Conservation (phyloP, 1,139 yeast genomes). For the Starmera stellimalicola region DNA sequence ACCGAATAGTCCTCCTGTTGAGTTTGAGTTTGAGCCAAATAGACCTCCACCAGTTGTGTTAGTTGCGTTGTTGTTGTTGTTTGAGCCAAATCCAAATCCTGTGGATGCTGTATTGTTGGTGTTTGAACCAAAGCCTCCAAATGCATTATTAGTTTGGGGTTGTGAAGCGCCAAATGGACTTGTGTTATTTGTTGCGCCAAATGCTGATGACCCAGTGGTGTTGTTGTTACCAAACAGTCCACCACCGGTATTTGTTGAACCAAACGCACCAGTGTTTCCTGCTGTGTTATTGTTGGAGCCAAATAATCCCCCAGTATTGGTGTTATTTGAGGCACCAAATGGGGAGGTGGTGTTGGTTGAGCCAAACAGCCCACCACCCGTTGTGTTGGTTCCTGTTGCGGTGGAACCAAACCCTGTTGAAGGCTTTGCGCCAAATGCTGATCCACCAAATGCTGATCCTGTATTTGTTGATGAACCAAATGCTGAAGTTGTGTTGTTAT, state of each 20-base stretch:
- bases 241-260: constrained; percentile 7
- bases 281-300: constrained; percentile 1
- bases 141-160: constrained; percentile 7
- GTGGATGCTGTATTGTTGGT: constrained; percentile 6
- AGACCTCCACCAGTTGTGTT: constrained; percentile 19
- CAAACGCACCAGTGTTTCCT: neutral
- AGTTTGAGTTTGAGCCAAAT: constrained; percentile 17
- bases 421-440: constrained; percentile 1
- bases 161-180: constrained; percentile 24
- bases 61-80: constrained; percentile 6
- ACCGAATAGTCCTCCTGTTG: constrained; percentile 24
- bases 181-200: constrained; percentile 20
- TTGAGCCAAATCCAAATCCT: constrained; percentile 23
- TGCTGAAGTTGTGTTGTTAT: constrained; percentile 1
- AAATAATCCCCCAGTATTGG: constrained; percentile 3
- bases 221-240: constrained; percentile 14
- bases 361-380: constrained; percentile 17
- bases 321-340: constrained; percentile 4
- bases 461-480: constrained; percentile 1
- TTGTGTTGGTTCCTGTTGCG: constrained; percentile 4
- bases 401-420: neutral
- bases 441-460: neutral
- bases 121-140: constrained; percentile 8
- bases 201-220: constrained; percentile 12
- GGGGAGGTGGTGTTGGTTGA: constrained; percentile 10